A percentile compares a stretch with the other conserved stretches of the same genome.
These are phyloP conservation scores for Gleditsia sinensis DNA, from an alignment of 306 rosid genomes.

Conservation along the genomic window DNA sequence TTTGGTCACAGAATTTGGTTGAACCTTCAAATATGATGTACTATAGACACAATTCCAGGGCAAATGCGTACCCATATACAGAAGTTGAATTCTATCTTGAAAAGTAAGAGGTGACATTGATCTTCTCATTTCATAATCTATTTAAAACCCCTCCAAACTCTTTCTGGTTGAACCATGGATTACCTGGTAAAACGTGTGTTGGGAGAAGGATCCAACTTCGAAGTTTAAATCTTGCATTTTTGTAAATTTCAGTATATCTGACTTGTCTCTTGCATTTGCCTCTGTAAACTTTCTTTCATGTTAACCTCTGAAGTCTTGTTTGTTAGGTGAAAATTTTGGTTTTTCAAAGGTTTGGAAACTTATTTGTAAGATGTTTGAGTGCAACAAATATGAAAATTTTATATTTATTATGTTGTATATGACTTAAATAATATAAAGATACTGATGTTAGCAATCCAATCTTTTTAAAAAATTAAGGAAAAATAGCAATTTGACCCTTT, in stretches of 20 bases:
- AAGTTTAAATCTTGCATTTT: neutral
- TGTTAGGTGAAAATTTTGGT: too few relatives aligned
- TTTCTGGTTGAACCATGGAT: neutral
- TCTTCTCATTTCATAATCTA: neutral
- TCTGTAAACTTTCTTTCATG: too few relatives aligned
- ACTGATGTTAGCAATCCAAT: neutral
- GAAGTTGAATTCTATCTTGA: neutral
- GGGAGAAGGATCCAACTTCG: neutral
- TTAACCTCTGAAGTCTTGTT: too few relatives aligned
- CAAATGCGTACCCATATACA: neutral
- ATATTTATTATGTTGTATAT: too few relatives aligned
- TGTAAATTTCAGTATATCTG: too few relatives aligned
- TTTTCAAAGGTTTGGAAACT: too few relatives aligned
- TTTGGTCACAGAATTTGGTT: neutral
- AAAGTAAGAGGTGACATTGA: neutral
- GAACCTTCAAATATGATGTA: neutral
- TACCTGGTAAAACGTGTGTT: neutral
- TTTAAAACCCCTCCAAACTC: neutral
- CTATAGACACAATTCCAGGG: neutral
- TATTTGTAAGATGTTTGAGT: too few relatives aligned
- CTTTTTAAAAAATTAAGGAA: too few relatives aligned
- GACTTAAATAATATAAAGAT: too few relatives aligned
- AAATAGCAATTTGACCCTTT: too few relatives aligned
- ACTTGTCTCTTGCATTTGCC: too few relatives aligned
- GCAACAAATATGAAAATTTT: too few relatives aligned